Conservation (phyloP, 257 asterid species). For the Fraxinus excelsior region DNA sequence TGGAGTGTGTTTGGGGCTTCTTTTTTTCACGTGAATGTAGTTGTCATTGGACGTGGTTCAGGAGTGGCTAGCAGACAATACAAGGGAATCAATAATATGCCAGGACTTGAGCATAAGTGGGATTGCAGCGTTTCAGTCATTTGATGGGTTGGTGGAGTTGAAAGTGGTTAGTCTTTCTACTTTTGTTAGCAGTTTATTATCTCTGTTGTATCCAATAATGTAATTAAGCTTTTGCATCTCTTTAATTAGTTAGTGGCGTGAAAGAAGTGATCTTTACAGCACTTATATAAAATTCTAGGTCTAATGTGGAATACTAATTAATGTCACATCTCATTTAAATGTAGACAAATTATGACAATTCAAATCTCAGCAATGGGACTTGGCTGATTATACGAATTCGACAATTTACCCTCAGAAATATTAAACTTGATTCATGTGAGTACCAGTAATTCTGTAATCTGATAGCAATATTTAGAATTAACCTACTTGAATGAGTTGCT, state of each 20-base stretch:
- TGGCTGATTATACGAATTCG: neutral
- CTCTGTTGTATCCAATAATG: neutral
- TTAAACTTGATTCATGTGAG: neutral
- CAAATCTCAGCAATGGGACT: neutral
- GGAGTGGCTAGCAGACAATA: slow-evolving; percentile 54
- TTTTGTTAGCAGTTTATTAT: slow-evolving; percentile 1
- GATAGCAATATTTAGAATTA: neutral
- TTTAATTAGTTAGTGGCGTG: neutral
- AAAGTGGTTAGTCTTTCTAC: slow-evolving; percentile 46
- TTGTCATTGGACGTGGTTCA: slow-evolving; percentile 55
- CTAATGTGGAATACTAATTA: neutral
- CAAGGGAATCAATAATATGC: slow-evolving; percentile 36
- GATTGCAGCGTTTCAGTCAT: slow-evolving; percentile 57
- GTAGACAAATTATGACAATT: neutral
- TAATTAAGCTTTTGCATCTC: neutral
- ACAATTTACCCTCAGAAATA: neutral
- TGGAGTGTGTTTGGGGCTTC: slow-evolving; percentile 1
- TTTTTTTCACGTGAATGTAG: slow-evolving; percentile 31
- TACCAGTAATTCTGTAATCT: neutral
- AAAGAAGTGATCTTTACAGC: neutral
- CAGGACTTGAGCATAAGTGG: slow-evolving; percentile 38
- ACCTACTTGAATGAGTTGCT: neutral
- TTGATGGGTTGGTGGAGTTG: slow-evolving; percentile 60
- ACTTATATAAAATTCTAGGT: neutral
- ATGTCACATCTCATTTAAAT: neutral